These are phyloP conservation scores for Physcomitrium patens DNA, from an alignment of 225 moss, liverwort and hornwort genomes.

Conservation along the genomic window DNA sequence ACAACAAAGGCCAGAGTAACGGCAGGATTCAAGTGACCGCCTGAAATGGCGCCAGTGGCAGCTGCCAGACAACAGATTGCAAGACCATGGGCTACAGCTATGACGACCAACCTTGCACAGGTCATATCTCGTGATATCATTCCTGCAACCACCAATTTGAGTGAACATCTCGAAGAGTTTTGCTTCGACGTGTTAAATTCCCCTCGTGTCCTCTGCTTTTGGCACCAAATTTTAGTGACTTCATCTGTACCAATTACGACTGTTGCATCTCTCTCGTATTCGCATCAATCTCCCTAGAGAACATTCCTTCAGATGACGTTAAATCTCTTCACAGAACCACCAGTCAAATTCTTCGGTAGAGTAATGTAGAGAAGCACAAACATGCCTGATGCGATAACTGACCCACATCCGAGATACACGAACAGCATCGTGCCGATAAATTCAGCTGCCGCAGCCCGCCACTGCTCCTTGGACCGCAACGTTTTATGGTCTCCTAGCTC, in stretches of 20 bases:
- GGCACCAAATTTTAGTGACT: not conserved
- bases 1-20: slow-evolving; percentile 96
- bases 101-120: slow-evolving; percentile 73
- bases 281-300: slow-evolving; percentile 4
- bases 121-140: slow-evolving; percentile 86
- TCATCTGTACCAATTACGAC: not conserved
- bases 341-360: not conserved
- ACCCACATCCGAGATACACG: slow-evolving; percentile 93
- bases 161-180: not conserved
- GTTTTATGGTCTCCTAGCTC: slow-evolving; percentile 93
- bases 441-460: slow-evolving; percentile 98
- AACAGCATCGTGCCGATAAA: slow-evolving; percentile 90
- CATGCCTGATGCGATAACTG: slow-evolving; percentile 92
- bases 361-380: slow-evolving; percentile 1
- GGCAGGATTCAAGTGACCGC: slow-evolving; percentile 96
- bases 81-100: slow-evolving; percentile 92
- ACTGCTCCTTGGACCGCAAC: slow-evolving; percentile 84
- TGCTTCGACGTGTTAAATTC: not conserved
- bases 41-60: slow-evolving; percentile 97
- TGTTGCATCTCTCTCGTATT: not conserved
- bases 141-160: slow-evolving; percentile 50
- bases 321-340: not conserved
- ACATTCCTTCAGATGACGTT: not conserved
- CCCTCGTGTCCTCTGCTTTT: not conserved
- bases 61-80: slow-evolving; percentile 82